Conservation (phyloP, 1,284 basidiomycete genomes). For the Ganoderma meredithae region DNA sequence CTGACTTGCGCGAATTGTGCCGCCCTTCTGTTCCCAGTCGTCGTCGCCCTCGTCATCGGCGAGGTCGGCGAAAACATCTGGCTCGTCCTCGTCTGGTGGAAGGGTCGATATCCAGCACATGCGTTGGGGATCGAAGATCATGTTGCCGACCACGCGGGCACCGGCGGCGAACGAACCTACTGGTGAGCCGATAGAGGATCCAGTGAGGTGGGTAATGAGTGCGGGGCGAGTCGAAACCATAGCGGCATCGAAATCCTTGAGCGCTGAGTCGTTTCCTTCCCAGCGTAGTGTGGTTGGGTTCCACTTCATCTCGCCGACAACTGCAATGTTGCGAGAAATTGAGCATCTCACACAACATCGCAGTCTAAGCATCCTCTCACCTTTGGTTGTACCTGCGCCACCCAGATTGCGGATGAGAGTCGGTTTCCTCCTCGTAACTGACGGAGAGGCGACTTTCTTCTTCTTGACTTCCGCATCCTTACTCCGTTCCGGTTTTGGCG, state of each 20-base stretch:
- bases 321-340: constrained; percentile 47
- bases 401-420: constrained; percentile 90
- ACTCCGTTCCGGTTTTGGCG: constrained; percentile 25
- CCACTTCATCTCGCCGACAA: constrained; percentile 96
- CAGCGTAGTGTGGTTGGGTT: constrained; percentile 89
- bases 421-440: constrained; percentile 70
- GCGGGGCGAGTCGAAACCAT: constrained; percentile 91
- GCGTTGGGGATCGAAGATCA: constrained; percentile 93
- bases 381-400: constrained; percentile 74
- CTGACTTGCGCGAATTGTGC: constrained; percentile 77
- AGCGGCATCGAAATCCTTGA: constrained; percentile 89
- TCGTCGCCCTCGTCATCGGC: constrained; percentile 88
- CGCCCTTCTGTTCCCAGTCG: constrained; percentile 73
- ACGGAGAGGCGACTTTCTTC: constrained; percentile 58
- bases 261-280: constrained; percentile 94
- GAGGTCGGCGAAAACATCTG: constrained; percentile 90
- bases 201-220: constrained; percentile 90
- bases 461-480: constrained; percentile 53
- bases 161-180: constrained; percentile 78
- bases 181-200: constrained; percentile 82
- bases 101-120: constrained; percentile 95
- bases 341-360: neutral
- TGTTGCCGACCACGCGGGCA: constrained; percentile 91
- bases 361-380: constrained; percentile 51
- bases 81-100: constrained; percentile 89